A percentile compares a stretch with the other conserved stretches of the same genome.
These are phyloP conservation scores for Kwoniella pini DNA, from an alignment of 768 basidiomycete genomes.

Conservation along the genomic window DNA sequence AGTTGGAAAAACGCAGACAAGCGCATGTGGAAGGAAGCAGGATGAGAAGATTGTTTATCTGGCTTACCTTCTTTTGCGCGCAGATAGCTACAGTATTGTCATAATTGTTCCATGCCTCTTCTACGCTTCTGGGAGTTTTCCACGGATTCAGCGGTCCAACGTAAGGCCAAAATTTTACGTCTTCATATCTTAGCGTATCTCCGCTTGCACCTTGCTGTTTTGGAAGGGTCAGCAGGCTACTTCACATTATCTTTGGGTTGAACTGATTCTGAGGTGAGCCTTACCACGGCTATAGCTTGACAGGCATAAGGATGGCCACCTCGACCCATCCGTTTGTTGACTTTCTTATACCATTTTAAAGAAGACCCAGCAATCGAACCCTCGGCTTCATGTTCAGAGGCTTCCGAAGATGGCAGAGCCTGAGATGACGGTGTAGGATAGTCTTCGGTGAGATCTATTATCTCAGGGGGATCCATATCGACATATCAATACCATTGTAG, in stretches of 20 bases:
- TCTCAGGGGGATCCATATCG: neutral
- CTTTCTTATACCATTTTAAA: constrained; percentile 18
- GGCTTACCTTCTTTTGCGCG: neutral
- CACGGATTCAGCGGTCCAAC: constrained; percentile 7
- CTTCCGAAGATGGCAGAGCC: neutral
- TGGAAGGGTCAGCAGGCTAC: no score
- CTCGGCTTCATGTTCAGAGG: neutral
- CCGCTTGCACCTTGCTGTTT: neutral
- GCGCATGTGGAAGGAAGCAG: neutral
- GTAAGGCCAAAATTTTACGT: constrained; percentile 20
- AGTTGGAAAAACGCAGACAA: no score
- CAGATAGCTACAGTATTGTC: constrained; percentile 6
- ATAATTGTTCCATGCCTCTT: constrained; percentile 1
- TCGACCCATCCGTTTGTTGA: neutral
- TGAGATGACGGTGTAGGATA: constrained; percentile 10
- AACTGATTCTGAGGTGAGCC: neutral
- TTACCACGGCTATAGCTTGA: constrained; percentile 8
- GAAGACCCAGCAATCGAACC: neutral
- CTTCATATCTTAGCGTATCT: neutral
- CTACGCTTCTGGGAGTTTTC: neutral
- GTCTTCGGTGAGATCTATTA: neutral
- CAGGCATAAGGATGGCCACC: constrained; percentile 15
- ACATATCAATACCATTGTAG: no score
- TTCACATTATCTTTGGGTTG: neutral
- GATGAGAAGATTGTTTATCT: neutral